A percentile compares a stretch with the other conserved stretches of the same genome.
These are phyloP conservation scores for Citrus trifoliata DNA, from an alignment of 345 rosid species.

Conservation along the genomic window DNA sequence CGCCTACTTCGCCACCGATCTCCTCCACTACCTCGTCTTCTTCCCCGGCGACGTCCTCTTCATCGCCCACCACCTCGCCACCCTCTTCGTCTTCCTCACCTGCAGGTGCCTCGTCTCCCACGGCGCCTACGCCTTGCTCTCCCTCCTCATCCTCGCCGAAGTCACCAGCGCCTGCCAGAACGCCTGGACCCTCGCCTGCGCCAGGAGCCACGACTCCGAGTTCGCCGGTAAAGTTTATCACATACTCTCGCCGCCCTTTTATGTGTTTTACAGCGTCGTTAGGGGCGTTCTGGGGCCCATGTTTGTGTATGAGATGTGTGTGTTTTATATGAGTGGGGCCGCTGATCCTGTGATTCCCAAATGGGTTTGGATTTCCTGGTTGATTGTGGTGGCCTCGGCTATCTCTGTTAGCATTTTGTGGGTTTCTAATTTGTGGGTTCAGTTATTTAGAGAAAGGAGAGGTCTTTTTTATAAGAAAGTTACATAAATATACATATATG, in stretches of 20 bases:
- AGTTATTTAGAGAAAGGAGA: constrained; percentile 50
- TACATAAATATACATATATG: constrained; percentile 21
- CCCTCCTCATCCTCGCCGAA: constrained; percentile 71
- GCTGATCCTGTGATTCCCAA: constrained; percentile 58
- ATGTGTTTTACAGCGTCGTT: constrained; percentile 57
- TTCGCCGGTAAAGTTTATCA: constrained; percentile 53
- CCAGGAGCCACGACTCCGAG: constrained; percentile 41
- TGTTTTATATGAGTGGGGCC: constrained; percentile 46
- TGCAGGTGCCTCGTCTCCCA: constrained; percentile 66
- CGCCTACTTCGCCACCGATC: constrained; percentile 77
- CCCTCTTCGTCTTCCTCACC: constrained; percentile 81
- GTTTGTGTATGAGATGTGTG: constrained; percentile 59
- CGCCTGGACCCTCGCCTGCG: constrained; percentile 77
- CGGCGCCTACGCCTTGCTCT: constrained; percentile 72
- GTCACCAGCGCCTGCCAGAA: constrained; percentile 90
- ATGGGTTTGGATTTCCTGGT: constrained; percentile 94
- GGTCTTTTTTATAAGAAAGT: constrained; percentile 38
- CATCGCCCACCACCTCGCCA: constrained; percentile 85
- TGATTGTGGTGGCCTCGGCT: constrained; percentile 59
- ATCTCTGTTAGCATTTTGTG: constrained; percentile 76
- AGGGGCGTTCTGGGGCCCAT: constrained; percentile 69
- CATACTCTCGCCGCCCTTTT: constrained; percentile 67
- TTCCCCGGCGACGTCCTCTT: constrained; percentile 75
- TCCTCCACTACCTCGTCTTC: constrained; percentile 73
- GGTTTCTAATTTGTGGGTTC: constrained; percentile 76